These are phyloP conservation scores for Nyssa sinensis DNA, from an alignment of 148 eudicot genomes.

Conservation along the genomic window DNA sequence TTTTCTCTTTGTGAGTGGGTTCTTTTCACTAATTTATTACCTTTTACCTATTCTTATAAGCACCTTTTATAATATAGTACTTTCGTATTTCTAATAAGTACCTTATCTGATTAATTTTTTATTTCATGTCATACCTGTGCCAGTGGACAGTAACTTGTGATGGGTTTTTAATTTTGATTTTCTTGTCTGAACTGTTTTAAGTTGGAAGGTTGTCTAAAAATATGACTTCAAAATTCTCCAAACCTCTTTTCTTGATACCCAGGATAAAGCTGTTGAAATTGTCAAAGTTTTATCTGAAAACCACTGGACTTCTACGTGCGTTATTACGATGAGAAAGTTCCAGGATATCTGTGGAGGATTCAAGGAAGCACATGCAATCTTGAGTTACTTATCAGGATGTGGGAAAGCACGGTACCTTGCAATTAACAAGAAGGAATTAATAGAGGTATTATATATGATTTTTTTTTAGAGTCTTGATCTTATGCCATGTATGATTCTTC, in stretches of 20 bases:
- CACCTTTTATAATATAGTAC: neutral
- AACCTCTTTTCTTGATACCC: neutral
- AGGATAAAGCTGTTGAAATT: constrained; percentile 57
- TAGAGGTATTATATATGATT: constrained; percentile 47
- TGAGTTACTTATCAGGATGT: constrained; percentile 59
- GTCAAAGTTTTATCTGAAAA: constrained; percentile 49
- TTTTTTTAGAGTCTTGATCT: neutral
- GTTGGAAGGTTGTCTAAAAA: constrained; percentile 1
- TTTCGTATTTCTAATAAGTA: too few relatives aligned
- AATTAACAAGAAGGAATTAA: constrained; percentile 40
- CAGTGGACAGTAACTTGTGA: neutral
- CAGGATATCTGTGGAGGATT: constrained; percentile 52
- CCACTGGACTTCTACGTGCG: constrained; percentile 77
- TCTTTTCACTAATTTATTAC: constrained; percentile 3
- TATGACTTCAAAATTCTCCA: neutral
- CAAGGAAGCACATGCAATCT: constrained; percentile 55
- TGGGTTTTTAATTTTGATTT: constrained; percentile 3
- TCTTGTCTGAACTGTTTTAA: neutral
- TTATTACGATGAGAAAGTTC: constrained; percentile 65
- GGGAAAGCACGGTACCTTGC: constrained; percentile 56
- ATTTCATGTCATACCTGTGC: neutral
- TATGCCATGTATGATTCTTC: neutral
- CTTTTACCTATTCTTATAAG: neutral
- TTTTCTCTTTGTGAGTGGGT: constrained; percentile 2
- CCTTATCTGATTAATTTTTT: neutral